Evolutionary conservation across 768 basidiomycete genomes (phyloP), one percentile per base, ranked within the genome.

Genomic region (Boletus fagicola): DNA sequence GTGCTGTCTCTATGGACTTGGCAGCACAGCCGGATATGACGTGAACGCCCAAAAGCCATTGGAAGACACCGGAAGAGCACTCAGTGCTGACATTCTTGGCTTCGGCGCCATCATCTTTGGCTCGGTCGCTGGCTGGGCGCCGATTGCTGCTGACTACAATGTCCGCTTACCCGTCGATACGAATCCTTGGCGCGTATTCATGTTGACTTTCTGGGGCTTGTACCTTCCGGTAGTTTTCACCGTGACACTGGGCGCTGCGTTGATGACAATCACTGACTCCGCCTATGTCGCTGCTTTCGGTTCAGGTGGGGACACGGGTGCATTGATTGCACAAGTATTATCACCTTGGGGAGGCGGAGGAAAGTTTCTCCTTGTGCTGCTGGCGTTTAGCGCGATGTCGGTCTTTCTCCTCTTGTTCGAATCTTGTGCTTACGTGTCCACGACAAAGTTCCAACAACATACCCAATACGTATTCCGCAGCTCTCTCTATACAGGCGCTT

Each of bases 141-240:
- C 80, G 2, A 61, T 83, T 1, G 82, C 81, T 4, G 82, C 82
- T 7, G 82, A 83, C 64, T 83, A 80, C 65, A 82, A 82, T 60
- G 78, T 77, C 60, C 73, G 77, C 26, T 68, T 83, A 0, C 82
- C 82, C 0, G 76, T 60, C 2, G 62, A 78, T 51, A 80, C 77
- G 4, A 71, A 74, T 12, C 65, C 75, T 22, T 65, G 67, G 52
- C 76, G 75, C 28, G 73, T 83, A 18, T 83, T 84, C 67, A 35
- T 73, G 12, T 58, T 83, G 46, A 83, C 83, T 0, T 81, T 78
- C 65, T 77, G 77, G 39, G 82, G 82, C 1, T 59, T 83, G 10
- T 79, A 74, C 68, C 75, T 83, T 36, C 82, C 82, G 0, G 72
- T 76, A 30, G 64, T 66, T 39, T 81, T 81, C 60, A 70, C 71